Evolutionary conservation across 129 eudicot genomes (phyloP).

Genomic region (carrot (Daucus carota)): DNA sequence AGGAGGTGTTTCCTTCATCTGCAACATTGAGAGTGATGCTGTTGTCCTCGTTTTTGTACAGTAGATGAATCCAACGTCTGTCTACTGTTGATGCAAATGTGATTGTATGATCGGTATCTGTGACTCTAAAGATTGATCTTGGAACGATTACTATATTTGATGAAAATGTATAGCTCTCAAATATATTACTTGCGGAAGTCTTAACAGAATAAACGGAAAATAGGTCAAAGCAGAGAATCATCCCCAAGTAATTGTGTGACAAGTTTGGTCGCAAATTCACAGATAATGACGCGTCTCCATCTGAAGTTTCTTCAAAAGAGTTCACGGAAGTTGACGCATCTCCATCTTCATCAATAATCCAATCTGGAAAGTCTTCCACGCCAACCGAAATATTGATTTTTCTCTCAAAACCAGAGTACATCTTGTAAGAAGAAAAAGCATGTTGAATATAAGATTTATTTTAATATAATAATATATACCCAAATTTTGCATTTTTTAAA

Average conservation of each 20-base stretch:
- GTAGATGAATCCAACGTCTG: background rate
- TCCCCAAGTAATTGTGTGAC: background rate
- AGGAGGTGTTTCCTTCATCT: no score
- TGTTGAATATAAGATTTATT: no score
- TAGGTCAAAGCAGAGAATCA: background rate
- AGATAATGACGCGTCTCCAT: no score
- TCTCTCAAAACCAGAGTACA: background rate
- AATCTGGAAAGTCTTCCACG: background rate
- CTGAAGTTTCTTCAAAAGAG: no score
- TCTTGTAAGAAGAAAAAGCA: no score
- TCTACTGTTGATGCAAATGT: background rate
- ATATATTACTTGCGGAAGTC: background rate
- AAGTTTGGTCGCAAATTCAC: no score
- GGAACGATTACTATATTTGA: background rate
- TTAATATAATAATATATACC: no score
- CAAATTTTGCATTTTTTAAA: no score
- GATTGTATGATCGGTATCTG: background rate
- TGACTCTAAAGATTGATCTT: background rate
- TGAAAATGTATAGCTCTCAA: background rate
- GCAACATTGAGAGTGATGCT: background rate
- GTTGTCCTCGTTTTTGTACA: background rate
- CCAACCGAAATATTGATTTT: background rate
- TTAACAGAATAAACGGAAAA: background rate
- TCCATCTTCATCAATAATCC: no score
- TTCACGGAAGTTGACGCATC: no score